Evolutionary conservation across 1,284 basidiomycete species (phyloP).

Genomic region (Papiliotrema laurentii): DNA sequence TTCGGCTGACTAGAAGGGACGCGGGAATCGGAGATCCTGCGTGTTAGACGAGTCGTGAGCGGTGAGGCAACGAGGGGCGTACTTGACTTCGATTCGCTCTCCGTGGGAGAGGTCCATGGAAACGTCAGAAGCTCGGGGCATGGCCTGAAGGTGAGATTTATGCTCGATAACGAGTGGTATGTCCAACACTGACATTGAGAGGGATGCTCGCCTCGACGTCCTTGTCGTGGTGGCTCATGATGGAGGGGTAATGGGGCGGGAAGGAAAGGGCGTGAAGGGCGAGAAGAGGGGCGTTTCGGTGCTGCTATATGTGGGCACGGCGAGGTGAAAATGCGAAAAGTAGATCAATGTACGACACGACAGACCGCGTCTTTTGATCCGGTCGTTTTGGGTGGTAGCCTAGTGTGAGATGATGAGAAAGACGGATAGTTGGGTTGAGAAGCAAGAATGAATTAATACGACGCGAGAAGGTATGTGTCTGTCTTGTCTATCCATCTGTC

Average conservation of each 20-base stretch:
- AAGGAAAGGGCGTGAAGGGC: not conserved
- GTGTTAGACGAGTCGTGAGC: not conserved
- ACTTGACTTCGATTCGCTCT: constrained; percentile 40
- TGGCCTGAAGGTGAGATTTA: constrained; percentile 18
- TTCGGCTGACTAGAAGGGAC: constrained; percentile 29
- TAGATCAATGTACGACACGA: not conserved
- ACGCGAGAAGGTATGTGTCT: no score
- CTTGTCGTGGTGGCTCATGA: constrained; percentile 17
- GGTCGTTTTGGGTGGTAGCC: no score
- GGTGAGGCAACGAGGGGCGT: constrained; percentile 14
- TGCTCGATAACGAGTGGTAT: not conserved
- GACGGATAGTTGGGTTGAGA: no score
- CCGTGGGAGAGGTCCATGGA: constrained; percentile 30
- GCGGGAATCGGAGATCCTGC: constrained; percentile 9
- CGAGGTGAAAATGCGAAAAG: no score
- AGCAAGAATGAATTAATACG: no score
- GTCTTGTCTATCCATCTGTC: no score
- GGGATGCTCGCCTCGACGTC: constrained; percentile 36
- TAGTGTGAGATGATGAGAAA: no score
- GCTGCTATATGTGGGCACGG: no score
- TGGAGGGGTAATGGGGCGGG: not conserved
- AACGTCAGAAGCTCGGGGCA: constrained; percentile 41
- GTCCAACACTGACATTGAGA: constrained; percentile 24
- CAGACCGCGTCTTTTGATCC: no score
- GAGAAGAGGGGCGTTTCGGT: not conserved